phyloP scores from a whole-genome alignment of 805 yeast species.

The Priceomyces medius region DNA sequence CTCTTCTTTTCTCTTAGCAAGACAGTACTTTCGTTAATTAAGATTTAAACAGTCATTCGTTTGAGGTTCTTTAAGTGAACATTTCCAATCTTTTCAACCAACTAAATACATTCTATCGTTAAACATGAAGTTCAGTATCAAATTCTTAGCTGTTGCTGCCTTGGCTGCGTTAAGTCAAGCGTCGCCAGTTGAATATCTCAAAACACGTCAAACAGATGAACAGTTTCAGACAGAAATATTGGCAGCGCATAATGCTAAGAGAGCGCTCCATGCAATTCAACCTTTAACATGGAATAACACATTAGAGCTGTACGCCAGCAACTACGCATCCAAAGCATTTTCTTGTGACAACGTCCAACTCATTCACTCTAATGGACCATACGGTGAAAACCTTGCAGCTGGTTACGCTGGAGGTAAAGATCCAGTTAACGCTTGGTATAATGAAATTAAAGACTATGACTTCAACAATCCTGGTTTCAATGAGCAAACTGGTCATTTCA shows the following conservation, averaged over 20 bases:
- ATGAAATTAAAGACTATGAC: constrained; percentile 57
- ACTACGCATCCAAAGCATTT: constrained; percentile 51
- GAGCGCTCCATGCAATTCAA: constrained; percentile 36
- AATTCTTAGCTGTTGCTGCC: neutral
- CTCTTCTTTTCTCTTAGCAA: neutral
- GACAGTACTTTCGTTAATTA: neutral
- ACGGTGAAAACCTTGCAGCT: constrained; percentile 78
- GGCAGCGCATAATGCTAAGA: constrained; percentile 34
- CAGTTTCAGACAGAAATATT: constrained; percentile 31
- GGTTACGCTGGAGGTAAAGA: constrained; percentile 55
- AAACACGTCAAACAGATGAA: neutral
- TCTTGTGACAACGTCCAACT: constrained; percentile 59
- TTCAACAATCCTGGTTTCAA: constrained; percentile 52
- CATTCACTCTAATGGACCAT: constrained; percentile 61
- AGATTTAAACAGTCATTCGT: neutral
- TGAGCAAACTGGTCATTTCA: constrained; percentile 70
- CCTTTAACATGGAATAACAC: constrained; percentile 32
- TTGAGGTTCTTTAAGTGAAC: neutral
- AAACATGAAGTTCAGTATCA: constrained; percentile 5
- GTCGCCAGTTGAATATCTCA: constrained; percentile 16
- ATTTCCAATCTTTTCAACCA: too few relatives aligned
- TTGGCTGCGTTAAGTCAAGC: constrained; percentile 13
- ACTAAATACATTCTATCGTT: neutral
- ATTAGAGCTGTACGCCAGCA: constrained; percentile 35
- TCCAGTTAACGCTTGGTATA: constrained; percentile 76